A percentile compares a stretch with the other conserved stretches of the same genome.
phyloP scores from a whole-genome alignment of 2,329 filamentous ascomycete genomes.

The Lachnellula arida region DNA sequence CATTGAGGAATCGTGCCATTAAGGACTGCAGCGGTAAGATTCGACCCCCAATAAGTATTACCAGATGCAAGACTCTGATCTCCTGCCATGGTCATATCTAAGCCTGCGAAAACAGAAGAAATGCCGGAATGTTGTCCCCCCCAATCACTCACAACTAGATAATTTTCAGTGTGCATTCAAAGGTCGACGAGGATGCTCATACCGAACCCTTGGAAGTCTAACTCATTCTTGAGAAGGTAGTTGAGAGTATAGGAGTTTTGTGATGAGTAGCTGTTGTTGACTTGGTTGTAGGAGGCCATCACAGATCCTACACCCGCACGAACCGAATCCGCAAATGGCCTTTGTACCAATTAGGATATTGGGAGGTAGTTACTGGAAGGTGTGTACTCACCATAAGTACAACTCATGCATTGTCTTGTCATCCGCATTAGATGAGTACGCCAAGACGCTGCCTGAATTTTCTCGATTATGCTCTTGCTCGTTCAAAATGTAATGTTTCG shows the following conservation, averaged over 20 bases:
- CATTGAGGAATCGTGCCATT: constrained; percentile 88
- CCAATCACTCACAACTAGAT: constrained; percentile 68
- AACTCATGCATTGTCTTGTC: constrained; percentile 58
- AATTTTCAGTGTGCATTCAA: constrained; percentile 7
- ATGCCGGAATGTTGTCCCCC: constrained; percentile 67
- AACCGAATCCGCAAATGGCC: constrained; percentile 51
- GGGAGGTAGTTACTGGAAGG: not conserved
- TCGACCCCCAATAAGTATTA: constrained; percentile 63
- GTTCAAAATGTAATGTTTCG: constrained; percentile 66
- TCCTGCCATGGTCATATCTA: constrained; percentile 85
- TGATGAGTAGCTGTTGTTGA: constrained; percentile 77
- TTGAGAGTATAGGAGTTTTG: constrained; percentile 75
- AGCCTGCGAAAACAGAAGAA: constrained; percentile 63
- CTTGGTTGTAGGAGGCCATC: constrained; percentile 70
- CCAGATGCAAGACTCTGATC: constrained; percentile 73
- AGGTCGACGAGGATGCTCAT: not conserved
- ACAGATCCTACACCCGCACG: constrained; percentile 72
- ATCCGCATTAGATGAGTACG: constrained; percentile 60
- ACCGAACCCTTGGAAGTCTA: constrained; percentile 72
- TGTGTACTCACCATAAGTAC: constrained; percentile 45
- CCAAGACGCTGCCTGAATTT: constrained; percentile 42
- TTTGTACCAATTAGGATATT: constrained; percentile 13
- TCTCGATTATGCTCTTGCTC: constrained; percentile 57
- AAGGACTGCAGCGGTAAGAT: constrained; percentile 79
- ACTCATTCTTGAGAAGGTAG: constrained; percentile 70